Percentiles rank a stretch among this genome's conserved stretches.
Evolutionary conservation across 495 filamentous ascomycete species (phyloP).

Genomic region (Lepraria neglecta): DNA sequence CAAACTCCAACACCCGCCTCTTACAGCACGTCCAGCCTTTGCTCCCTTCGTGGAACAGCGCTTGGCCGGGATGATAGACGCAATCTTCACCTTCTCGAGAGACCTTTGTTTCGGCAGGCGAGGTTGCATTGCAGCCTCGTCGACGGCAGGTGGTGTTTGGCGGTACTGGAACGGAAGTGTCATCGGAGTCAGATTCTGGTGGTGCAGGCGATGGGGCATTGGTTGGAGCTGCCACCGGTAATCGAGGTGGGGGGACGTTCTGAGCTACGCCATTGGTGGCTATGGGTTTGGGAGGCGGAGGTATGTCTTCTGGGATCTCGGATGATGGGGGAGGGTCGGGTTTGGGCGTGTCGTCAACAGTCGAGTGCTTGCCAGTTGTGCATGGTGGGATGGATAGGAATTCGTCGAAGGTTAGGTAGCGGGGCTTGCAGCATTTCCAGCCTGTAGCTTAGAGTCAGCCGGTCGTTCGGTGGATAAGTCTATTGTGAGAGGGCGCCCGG

Average conservation of each 20-base stretch:
- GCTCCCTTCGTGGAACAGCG: conserved; percentile 92
- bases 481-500: conserved; percentile 33
- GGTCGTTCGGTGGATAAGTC: conserved; percentile 12
- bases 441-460: conserved; percentile 46
- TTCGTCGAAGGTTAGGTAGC: conserved; percentile 97
- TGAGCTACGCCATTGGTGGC: conserved; percentile 24
- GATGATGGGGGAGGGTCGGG: conserved; percentile 45
- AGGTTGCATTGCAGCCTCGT: conserved; percentile 60
- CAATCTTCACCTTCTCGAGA: conserved; percentile 57
- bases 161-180: conserved; percentile 61
- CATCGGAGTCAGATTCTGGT: conserved; percentile 83
- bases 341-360: conserved; percentile 65
- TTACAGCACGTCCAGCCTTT: conserved; percentile 99
- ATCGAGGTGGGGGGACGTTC: conserved; percentile 43
- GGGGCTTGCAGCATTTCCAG: conserved; percentile 99
- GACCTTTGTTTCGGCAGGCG: conserved; percentile 44
- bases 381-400: conserved; percentile 92
- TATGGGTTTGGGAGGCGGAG: conserved; percentile 27
- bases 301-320: conserved; percentile 29
- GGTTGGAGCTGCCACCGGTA: conserved; percentile 47
- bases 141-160: conserved; percentile 71
- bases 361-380: conserved; percentile 89
- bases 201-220: conserved; percentile 56
- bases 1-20: conserved; percentile 88
- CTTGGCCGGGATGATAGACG: conserved; percentile 40